Base-by-base conservation (phyloP, 805 yeast species). In the Kodamaea sagamina region DNA sequence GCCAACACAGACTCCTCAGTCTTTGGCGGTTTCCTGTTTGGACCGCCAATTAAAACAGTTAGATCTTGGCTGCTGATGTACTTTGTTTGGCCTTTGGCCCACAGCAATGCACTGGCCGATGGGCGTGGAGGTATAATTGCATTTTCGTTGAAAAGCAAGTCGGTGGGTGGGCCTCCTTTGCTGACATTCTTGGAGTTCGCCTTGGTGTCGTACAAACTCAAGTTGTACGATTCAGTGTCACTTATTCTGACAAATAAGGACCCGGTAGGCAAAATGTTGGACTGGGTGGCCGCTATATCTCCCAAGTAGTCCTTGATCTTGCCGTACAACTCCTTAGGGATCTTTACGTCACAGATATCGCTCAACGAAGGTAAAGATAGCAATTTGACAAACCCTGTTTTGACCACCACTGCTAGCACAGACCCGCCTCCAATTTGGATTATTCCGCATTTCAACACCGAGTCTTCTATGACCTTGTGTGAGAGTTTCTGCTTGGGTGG, bases 61-160 rank as follows among this genome's bases (percentile, higher is more conserved):
- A 93, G 69, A 48, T 87, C 95, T 1, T 74, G 71, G 16, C 75
- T 61, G 2, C 81, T 67, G n/a, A 84, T 74, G 47, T 75, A 72
- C 13, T 79, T 79, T 0, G 84, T 68, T 35, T 61, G 67, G 2
- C 97, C 97, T 51, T 84, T 79, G 5, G 93, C 87, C 93, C 97
- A 86, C 61, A 84, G 92, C 34, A 86, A 69, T 0, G 93, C 78
- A 27, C 89, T 79, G 5, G 87, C 79, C 4, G 79, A 73, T 2
- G 99, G 99, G 37, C 98, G 74, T 24, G 79, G 77, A 1, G 96
- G 95, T 15, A 84, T 76, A 4, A 75, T 66, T 35, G 85, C 72
- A 47, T 80, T 77, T 18, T 79, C 84, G 55, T 86, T 84, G 65
- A 84, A 90, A 26, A 93, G 64, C 1, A 74, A 65, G 59, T 87